These are phyloP conservation scores for Candida montana DNA, from an alignment of 805 yeast species.

Conservation along the genomic window DNA sequence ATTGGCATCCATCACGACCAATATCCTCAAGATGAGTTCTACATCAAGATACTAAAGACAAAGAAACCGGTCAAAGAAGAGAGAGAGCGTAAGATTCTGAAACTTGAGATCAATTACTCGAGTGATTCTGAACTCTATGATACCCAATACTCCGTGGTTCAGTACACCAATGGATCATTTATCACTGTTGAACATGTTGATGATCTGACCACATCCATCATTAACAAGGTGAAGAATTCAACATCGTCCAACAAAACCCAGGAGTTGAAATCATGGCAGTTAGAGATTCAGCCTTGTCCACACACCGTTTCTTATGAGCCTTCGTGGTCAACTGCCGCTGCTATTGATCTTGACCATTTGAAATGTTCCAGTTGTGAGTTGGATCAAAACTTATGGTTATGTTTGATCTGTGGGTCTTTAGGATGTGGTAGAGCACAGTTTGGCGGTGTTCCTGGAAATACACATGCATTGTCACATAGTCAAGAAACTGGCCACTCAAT, in stretches of 20 bases:
- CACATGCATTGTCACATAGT: conserved; percentile 80
- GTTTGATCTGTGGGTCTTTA: conserved; percentile 82
- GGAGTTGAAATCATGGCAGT: conserved; percentile 89
- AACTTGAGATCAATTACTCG: conserved; percentile 61
- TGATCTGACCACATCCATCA: conserved; percentile 24
- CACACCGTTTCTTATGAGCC: conserved; percentile 55
- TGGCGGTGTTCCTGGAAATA: conserved; percentile 90
- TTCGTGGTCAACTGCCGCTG: conserved; percentile 29
- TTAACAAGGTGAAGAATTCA: conserved; percentile 45
- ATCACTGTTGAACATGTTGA: conserved; percentile 21
- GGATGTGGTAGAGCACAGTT: conserved; percentile 96
- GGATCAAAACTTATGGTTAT: conserved; percentile 82
- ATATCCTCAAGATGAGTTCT: conserved; percentile 46
- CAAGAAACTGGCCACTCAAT: conserved; percentile 61
- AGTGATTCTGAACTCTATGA: conserved; percentile 60
- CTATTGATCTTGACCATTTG: conserved; percentile 28
- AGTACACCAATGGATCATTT: neutral
- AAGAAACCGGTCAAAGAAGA: conserved; percentile 31
- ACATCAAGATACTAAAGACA: conserved; percentile 51
- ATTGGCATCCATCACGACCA: conserved; percentile 49
- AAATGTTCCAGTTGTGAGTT: conserved; percentile 59
- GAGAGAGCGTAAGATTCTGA: conserved; percentile 43
- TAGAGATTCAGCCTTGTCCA: conserved; percentile 72
- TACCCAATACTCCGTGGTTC: conserved; percentile 1
- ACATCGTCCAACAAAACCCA: conserved; percentile 55